A percentile compares a stretch with the other conserved stretches of the same genome.
These are phyloP conservation scores for Blastomyces percursus DNA, from an alignment of 2,329 filamentous ascomycete species.

Conservation along the genomic window DNA sequence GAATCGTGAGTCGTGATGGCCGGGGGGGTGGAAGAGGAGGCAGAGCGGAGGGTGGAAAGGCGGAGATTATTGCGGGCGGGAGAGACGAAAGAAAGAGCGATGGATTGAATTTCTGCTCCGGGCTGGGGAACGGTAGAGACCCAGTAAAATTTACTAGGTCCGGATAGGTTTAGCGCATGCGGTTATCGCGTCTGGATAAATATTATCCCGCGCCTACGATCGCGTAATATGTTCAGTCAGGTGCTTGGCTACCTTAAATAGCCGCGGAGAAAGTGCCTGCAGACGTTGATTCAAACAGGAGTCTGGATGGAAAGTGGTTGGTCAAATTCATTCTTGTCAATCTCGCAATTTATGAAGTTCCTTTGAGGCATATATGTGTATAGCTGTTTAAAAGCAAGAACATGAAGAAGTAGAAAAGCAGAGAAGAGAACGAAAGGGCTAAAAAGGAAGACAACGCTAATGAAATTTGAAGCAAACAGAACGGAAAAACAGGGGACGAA, in stretches of 20 bases:
- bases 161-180: slow-evolving; percentile 1
- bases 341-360: neutral
- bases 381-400: neutral
- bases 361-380: neutral
- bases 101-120: neutral
- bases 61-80: neutral
- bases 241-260: neutral
- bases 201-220: neutral
- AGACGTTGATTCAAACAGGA: neutral
- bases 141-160: slow-evolving; percentile 4
- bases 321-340: neutral
- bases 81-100: neutral
- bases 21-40: neutral
- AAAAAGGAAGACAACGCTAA: neutral
- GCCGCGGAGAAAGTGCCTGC: no score
- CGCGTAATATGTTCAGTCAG: neutral
- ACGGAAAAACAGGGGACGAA: no score
- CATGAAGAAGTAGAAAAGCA: neutral
- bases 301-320: neutral
- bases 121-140: slow-evolving; percentile 5
- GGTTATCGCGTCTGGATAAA: neutral
- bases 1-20: neutral
- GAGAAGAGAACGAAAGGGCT: neutral
- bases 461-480: neutral
- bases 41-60: neutral